These are phyloP conservation scores for Alternaria rosae DNA, from an alignment of 2,329 filamentous ascomycete species.

Conservation along the genomic window DNA sequence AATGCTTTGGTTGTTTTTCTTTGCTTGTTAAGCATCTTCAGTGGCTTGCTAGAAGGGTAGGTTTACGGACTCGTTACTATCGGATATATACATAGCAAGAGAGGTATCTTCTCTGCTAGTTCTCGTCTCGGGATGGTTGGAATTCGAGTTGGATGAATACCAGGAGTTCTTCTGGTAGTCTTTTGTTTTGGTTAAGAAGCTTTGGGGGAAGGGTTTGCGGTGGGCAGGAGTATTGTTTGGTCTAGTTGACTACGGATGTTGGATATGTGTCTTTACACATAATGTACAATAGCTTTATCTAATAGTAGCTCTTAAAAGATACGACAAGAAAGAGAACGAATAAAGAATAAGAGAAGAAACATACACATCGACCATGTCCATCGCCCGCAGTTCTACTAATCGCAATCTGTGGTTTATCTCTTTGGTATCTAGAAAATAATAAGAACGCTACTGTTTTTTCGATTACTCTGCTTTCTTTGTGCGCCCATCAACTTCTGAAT, in stretches of 20 bases:
- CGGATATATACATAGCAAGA: not conserved
- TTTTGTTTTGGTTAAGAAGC: not conserved
- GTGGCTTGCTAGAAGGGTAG: not conserved
- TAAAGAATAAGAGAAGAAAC: not conserved
- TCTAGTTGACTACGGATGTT: not conserved
- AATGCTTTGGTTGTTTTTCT: not conserved
- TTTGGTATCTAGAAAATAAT: not conserved
- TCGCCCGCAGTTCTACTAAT: not conserved
- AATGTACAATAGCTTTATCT: not conserved
- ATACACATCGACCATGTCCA: not conserved
- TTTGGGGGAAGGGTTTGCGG: not conserved
- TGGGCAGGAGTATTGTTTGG: not conserved
- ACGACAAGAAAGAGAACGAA: not conserved
- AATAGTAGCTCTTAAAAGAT: not conserved
- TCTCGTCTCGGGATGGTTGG: not conserved
- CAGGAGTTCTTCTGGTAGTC: not conserved
- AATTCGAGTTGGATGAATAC: not conserved
- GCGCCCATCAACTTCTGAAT: no score
- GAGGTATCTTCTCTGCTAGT: not conserved
- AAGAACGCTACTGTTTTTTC: not conserved
- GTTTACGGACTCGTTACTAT: not conserved
- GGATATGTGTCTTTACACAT: not conserved
- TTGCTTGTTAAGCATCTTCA: not conserved
- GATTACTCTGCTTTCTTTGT: not conserved
- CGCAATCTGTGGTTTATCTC: not conserved